Percentiles rank a stretch among this genome's conserved stretches.
phyloP scores from a whole-genome alignment of 2,329 filamentous ascomycete species.

The Fusarium austroafricanum region DNA sequence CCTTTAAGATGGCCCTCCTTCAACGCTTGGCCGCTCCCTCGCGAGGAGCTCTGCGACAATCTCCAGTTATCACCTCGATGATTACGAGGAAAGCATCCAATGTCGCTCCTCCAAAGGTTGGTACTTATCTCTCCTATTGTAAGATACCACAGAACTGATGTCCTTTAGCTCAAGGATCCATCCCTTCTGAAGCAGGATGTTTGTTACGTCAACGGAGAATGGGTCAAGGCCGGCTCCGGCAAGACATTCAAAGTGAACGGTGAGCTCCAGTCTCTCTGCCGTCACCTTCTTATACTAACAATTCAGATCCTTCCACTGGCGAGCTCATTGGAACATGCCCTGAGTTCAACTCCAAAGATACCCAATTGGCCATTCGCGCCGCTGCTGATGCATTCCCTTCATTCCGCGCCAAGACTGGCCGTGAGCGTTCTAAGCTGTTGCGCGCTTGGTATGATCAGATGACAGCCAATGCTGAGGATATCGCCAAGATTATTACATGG shows the following conservation, averaged over 20 bases:
- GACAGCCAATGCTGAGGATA: constrained; percentile 80
- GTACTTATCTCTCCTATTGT: constrained; percentile 39
- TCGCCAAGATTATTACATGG: constrained; percentile 86
- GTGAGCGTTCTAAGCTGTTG: constrained; percentile 79
- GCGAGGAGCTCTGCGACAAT: constrained; percentile 48
- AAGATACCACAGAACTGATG: not conserved
- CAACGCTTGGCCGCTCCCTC: constrained; percentile 47
- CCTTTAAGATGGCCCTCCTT: constrained; percentile 48
- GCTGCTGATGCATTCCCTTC: constrained; percentile 79
- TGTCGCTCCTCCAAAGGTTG: constrained; percentile 59
- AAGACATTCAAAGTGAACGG: constrained; percentile 90
- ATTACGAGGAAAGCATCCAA: constrained; percentile 58
- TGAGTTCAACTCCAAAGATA: constrained; percentile 84
- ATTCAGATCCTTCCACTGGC: constrained; percentile 82
- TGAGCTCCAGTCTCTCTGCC: constrained; percentile 48
- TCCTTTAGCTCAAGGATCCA: constrained; percentile 75
- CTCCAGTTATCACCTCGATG: constrained; percentile 42
- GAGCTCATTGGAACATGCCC: constrained; percentile 84
- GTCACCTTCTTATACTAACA: constrained; percentile 10
- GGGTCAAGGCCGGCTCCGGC: constrained; percentile 85
- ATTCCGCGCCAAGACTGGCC: constrained; percentile 78
- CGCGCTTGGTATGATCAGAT: constrained; percentile 86
- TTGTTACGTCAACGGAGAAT: constrained; percentile 92
- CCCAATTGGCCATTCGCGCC: constrained; percentile 83
- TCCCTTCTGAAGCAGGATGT: constrained; percentile 86